A percentile compares a stretch with the other conserved stretches of the same genome.
These are phyloP conservation scores for Seiridium cupressi DNA, from an alignment of 2,329 filamentous ascomycete genomes.

Conservation along the genomic window DNA sequence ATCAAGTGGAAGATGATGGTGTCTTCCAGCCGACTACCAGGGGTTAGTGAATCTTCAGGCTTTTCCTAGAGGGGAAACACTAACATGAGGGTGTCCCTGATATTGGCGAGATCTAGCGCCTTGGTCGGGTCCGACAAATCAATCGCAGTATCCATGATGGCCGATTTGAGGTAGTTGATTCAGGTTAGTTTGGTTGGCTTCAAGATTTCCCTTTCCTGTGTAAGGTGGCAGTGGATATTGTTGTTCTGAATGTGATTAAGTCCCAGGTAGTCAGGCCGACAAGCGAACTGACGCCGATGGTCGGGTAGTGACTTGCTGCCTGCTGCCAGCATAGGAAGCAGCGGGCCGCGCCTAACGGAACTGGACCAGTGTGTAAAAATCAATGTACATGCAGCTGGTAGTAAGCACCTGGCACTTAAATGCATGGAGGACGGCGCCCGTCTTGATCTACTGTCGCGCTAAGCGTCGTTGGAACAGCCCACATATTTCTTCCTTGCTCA, in stretches of 20 bases:
- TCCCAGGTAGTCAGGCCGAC: background rate
- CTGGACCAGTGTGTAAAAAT: background rate
- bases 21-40: constrained; percentile 82
- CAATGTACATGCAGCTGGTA: background rate
- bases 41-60: constrained; percentile 1
- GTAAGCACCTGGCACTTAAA: background rate
- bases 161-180: background rate
- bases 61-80: constrained; percentile 24
- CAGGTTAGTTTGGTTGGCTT: background rate
- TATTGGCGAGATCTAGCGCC: constrained; percentile 86
- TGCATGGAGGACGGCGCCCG: no score
- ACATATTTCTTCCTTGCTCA: background rate
- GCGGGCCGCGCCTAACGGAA: background rate
- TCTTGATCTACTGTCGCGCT: no score
- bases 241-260: background rate
- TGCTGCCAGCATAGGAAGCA: background rate
- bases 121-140: constrained; percentile 82
- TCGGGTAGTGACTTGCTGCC: background rate
- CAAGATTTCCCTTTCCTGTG: background rate
- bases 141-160: constrained; percentile 80
- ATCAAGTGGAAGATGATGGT: constrained; percentile 97
- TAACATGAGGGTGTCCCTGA: constrained; percentile 91
- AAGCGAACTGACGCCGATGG: background rate
- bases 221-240: background rate
- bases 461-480: background rate